Evolutionary conservation across 805 yeast genomes (phyloP).

Genomic region (Cyberlindnera veronae): DNA sequence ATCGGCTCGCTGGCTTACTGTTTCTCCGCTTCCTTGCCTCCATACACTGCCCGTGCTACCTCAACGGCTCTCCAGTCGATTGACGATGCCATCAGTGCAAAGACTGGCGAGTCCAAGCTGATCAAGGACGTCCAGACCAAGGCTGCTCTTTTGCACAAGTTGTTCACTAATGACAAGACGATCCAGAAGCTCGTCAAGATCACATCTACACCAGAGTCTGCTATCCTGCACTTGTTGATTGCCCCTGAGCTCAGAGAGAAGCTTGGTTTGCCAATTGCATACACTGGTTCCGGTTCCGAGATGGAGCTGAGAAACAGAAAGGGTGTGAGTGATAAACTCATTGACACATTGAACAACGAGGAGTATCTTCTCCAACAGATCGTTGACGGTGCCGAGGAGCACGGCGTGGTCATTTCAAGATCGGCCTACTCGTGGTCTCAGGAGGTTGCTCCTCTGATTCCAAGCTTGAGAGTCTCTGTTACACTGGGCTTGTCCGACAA

Average conservation of each 20-base stretch:
- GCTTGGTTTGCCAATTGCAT: conserved; percentile 42
- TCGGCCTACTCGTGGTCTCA: conserved; percentile 62
- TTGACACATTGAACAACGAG: conserved; percentile 42
- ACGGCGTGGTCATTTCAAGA: conserved; percentile 62
- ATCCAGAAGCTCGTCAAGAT: conserved; percentile 43
- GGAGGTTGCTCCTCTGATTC: conserved; percentile 68
- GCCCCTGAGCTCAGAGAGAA: conserved; percentile 40
- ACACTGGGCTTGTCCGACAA: conserved; percentile 42
- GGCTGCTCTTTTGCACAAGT: conserved; percentile 35
- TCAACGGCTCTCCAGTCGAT: conserved; percentile 52
- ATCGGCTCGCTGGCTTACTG: conserved; percentile 87
- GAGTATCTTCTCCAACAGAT: conserved; percentile 62
- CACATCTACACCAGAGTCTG: conserved; percentile 56
- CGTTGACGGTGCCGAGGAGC: conserved; percentile 50
- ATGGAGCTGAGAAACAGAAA: conserved; percentile 29
- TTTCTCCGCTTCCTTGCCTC: conserved; percentile 92
- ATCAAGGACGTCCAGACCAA: conserved; percentile 38
- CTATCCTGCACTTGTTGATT: conserved; percentile 66
- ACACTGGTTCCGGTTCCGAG: conserved; percentile 29
- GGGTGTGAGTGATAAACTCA: conserved; percentile 30
- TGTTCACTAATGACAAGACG: conserved; percentile 37
- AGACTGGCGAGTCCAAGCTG: conserved; percentile 39
- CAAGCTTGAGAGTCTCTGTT: conserved; percentile 51
- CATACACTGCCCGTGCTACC: conserved; percentile 73
- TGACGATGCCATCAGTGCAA: conserved; percentile 31